Conservation (phyloP, 2,329 filamentous ascomycete genomes). For the Cadophora sp. region DNA sequence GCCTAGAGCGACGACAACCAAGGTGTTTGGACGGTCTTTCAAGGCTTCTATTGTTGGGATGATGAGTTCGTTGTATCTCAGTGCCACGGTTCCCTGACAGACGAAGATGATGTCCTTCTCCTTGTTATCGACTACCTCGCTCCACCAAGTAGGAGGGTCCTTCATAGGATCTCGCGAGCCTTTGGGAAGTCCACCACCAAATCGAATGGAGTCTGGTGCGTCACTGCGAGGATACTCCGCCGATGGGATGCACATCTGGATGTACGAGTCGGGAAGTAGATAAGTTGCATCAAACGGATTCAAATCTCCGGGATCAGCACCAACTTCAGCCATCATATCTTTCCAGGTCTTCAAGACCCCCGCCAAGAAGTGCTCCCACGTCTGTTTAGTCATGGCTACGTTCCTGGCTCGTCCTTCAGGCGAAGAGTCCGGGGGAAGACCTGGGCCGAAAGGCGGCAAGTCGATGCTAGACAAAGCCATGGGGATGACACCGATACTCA, state of each 20-base stretch:
- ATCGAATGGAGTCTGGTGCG: constrained; percentile 50
- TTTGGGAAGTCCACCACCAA: constrained; percentile 52
- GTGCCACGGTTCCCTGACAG: constrained; percentile 47
- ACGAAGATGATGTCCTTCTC: constrained; percentile 50
- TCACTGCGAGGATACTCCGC: constrained; percentile 48
- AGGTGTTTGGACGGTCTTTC: constrained; percentile 44
- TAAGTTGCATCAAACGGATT: constrained; percentile 38
- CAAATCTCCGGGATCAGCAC: constrained; percentile 37
- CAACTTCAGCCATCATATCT: constrained; percentile 41
- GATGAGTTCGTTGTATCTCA: constrained; percentile 45
- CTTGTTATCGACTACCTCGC: constrained; percentile 48
- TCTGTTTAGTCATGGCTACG: constrained; percentile 38
- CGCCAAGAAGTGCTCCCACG: constrained; percentile 31
- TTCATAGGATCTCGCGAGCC: constrained; percentile 41
- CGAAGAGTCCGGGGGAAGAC: constrained; percentile 49
- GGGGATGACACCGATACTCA: constrained; percentile 51
- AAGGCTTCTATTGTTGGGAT: constrained; percentile 48
- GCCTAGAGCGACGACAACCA: constrained; percentile 47
- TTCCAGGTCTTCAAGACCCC: constrained; percentile 18
- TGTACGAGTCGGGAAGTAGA: constrained; percentile 39
- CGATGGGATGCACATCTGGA: constrained; percentile 47
- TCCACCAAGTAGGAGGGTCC: constrained; percentile 54
- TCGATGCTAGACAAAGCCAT: constrained; percentile 49
- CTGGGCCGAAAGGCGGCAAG: constrained; percentile 49
- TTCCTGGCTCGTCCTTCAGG: constrained; percentile 49